Conservation (phyloP, 2,329 filamentous ascomycete species). For the Pseudomassariella vexata region DNA sequence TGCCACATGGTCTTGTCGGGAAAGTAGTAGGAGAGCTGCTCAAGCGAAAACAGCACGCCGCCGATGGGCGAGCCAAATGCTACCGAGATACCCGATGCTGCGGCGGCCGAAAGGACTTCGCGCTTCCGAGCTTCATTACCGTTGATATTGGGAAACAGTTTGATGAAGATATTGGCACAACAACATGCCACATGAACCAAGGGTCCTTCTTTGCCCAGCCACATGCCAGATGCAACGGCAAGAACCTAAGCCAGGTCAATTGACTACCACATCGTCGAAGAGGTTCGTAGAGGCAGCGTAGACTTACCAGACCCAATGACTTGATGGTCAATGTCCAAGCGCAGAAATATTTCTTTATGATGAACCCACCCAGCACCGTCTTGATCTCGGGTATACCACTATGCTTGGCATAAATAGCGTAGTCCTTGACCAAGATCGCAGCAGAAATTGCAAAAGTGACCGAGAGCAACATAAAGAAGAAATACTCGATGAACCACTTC, state of each 20-base stretch:
- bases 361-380: constrained; percentile 87
- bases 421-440: constrained; percentile 74
- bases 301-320: constrained; percentile 72
- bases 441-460: constrained; percentile 76
- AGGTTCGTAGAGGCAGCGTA: constrained; percentile 5
- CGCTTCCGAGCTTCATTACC: constrained; percentile 91
- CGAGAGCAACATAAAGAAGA: constrained; percentile 80
- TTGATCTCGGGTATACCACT: constrained; percentile 98
- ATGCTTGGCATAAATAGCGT: constrained; percentile 83
- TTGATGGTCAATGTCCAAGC: constrained; percentile 86
- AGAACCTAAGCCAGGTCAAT: constrained; percentile 59
- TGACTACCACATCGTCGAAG: too few species aligned
- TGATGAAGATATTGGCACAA: constrained; percentile 91
- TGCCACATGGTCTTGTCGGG: constrained; percentile 99
- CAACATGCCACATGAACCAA: constrained; percentile 96
- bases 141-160: constrained; percentile 74
- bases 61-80: constrained; percentile 93
- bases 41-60: constrained; percentile 91
- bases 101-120: constrained; percentile 87
- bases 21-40: constrained; percentile 96
- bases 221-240: constrained; percentile 88
- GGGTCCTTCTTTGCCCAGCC: constrained; percentile 94
- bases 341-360: constrained; percentile 82
- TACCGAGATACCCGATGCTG: constrained; percentile 87
- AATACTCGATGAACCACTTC: constrained; percentile 78